These are phyloP conservation scores for Xylaria arbuscula DNA, from an alignment of 2,329 filamentous ascomycete species.

Conservation along the genomic window DNA sequence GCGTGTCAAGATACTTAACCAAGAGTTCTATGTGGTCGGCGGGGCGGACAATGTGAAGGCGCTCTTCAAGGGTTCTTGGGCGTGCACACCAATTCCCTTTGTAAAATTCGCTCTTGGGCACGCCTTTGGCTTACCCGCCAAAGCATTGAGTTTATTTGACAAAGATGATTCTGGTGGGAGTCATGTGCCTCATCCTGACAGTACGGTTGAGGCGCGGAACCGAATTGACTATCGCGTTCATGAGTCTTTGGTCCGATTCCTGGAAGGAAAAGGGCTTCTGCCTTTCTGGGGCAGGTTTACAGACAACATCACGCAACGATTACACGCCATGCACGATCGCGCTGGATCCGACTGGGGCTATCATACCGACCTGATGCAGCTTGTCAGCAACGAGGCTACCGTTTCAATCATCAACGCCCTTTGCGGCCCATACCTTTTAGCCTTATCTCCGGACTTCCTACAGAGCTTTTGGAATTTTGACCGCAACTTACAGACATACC, in stretches of 20 bases:
- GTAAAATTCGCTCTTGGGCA: constrained; percentile 48
- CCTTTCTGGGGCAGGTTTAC: constrained; percentile 45
- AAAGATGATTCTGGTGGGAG: constrained; percentile 46
- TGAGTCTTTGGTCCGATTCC: constrained; percentile 38
- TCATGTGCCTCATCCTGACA: constrained; percentile 38
- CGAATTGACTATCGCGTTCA: constrained; percentile 43
- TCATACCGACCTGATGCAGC: constrained; percentile 41
- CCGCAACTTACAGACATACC: constrained; percentile 46
- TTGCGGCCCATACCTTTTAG: constrained; percentile 44
- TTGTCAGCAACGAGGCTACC: constrained; percentile 41
- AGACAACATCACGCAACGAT: constrained; percentile 38
- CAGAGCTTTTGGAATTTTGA: constrained; percentile 46
- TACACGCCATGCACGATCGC: constrained; percentile 35
- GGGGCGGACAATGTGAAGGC: constrained; percentile 44
- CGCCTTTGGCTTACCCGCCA: constrained; percentile 45
- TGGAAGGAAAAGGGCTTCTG: constrained; percentile 43
- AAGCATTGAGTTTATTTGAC: constrained; percentile 44
- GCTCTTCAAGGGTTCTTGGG: constrained; percentile 43
- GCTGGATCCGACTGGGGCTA: constrained; percentile 37
- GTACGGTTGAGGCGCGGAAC: constrained; percentile 40
- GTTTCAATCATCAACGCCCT: constrained; percentile 43
- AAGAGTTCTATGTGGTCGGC: constrained; percentile 43
- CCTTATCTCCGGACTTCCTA: constrained; percentile 41
- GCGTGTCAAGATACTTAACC: constrained; percentile 42
- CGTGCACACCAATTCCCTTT: constrained; percentile 46